Evolutionary conservation across 192 early-diverging fungal species (phyloP).

Genomic region (Glomus cerebriforme): DNA sequence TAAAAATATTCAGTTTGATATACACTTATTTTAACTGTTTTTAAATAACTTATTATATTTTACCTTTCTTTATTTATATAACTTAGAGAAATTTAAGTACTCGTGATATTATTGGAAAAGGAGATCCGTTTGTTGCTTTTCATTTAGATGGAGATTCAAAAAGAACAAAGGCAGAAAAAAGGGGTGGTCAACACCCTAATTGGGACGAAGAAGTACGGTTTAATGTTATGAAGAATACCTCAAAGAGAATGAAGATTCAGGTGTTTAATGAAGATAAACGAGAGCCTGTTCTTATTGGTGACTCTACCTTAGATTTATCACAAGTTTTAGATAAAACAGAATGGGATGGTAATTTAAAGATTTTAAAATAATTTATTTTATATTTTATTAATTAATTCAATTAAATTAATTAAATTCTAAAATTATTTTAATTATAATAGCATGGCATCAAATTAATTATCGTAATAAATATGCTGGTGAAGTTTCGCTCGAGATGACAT

Average conservation of each 20-base stretch:
- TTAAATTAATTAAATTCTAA: neutral
- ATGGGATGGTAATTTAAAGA: constrained; percentile 50
- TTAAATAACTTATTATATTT: too few species aligned
- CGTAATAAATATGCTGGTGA: constrained; percentile 19
- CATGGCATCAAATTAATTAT: constrained; percentile 6
- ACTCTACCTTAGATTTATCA: constrained; percentile 51
- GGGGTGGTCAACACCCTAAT: constrained; percentile 56
- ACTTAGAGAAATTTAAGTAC: constrained; percentile 37
- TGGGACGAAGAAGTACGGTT: constrained; percentile 59
- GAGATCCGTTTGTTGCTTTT: constrained; percentile 56
- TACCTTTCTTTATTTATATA: constrained; percentile 15
- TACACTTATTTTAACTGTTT: too few species aligned
- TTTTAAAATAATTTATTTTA: too few species aligned
- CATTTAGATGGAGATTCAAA: constrained; percentile 48
- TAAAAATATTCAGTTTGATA: too few species aligned
- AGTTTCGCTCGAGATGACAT: constrained; percentile 30
- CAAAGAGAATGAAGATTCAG: constrained; percentile 11
- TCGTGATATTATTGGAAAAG: constrained; percentile 50
- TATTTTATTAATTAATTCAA: neutral
- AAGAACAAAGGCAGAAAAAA: constrained; percentile 51
- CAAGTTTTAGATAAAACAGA: constrained; percentile 55
- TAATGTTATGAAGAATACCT: neutral
- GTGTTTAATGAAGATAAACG: constrained; percentile 52
- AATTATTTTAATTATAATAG: neutral
- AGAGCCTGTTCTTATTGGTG: constrained; percentile 54